A percentile compares a stretch with the other conserved stretches of the same genome.
Conservation (phyloP, 2,329 filamentous ascomycete genomes). For the Elsinoe fawcettii region DNA sequence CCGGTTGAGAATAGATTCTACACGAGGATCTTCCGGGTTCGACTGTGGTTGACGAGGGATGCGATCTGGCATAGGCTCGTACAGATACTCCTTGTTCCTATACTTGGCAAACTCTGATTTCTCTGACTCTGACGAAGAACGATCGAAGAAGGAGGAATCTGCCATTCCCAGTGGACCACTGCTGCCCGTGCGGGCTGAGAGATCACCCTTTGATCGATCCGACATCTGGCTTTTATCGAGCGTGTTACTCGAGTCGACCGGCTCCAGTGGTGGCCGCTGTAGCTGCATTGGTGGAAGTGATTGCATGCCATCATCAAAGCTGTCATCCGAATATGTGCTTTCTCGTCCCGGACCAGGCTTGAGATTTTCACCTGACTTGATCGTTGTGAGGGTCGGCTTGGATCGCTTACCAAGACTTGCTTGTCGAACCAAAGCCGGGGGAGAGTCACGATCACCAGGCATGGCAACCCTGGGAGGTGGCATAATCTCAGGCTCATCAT, state of each 20-base stretch:
- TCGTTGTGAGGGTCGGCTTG: conserved; percentile 42
- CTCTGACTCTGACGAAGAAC: conserved; percentile 29
- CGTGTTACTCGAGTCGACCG: conserved; percentile 6
- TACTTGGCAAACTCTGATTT: conserved; percentile 23
- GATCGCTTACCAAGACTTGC: conserved; percentile 42
- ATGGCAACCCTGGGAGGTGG: not conserved
- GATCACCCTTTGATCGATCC: conserved; percentile 14
- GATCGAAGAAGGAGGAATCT: conserved; percentile 30
- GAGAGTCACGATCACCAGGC: conserved; percentile 18
- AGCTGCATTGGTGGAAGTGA: not conserved
- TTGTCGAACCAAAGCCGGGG: conserved; percentile 37
- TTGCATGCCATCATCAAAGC: conserved; percentile 10
- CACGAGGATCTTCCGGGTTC: conserved; percentile 20
- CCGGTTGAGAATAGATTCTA: conserved; percentile 25
- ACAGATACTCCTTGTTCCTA: conserved; percentile 15
- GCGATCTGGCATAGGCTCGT: conserved; percentile 20
- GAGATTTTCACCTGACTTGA: conserved; percentile 36
- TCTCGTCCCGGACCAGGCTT: conserved; percentile 5
- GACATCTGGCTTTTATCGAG: conserved; percentile 12
- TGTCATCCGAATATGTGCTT: conserved; percentile 14
- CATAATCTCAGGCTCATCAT: conserved; percentile 10
- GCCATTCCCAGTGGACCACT: conserved; percentile 24
- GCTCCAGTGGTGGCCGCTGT: not conserved
- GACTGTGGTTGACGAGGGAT: conserved; percentile 14
- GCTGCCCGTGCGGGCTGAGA: conserved; percentile 19